A percentile compares a stretch with the other conserved stretches of the same genome.
These are phyloP conservation scores for Phyllosticta citribraziliensis DNA, from an alignment of 2,329 filamentous ascomycete genomes.

Conservation along the genomic window DNA sequence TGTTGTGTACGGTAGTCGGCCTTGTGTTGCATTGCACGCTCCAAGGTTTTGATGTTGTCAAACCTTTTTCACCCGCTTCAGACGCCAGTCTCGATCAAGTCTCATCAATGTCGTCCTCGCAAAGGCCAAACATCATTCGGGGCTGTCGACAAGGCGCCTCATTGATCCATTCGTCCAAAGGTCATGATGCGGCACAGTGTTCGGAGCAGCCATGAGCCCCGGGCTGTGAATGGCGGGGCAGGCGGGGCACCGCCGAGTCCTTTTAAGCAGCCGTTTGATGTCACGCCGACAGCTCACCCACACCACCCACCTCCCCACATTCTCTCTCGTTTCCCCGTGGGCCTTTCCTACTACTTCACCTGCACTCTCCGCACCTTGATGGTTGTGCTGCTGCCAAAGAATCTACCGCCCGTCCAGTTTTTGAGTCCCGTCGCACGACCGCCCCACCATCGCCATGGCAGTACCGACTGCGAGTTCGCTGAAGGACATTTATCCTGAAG, in stretches of 20 bases:
- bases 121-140: background rate
- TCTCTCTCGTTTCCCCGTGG: conserved; percentile 2
- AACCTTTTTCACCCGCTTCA: too few relatives aligned
- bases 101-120: too few relatives aligned
- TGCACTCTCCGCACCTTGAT: background rate
- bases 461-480: conserved; percentile 70
- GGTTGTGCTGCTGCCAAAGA: background rate
- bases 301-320: conserved; percentile 5
- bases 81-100: too few relatives aligned
- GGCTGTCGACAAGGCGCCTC: background rate
- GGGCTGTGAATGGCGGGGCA: conserved; percentile 2
- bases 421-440: conserved; percentile 2
- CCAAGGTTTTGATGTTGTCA: background rate
- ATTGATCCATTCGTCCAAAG: background rate
- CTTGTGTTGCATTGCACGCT: background rate
- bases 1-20: background rate
- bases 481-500: conserved; percentile 71
- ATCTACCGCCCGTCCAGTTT: background rate
- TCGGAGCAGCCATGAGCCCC: background rate
- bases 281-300: conserved; percentile 5
- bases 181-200: background rate
- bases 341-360: background rate
- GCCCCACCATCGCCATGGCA: conserved; percentile 5
- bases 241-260: conserved; percentile 7
- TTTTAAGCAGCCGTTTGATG: conserved; percentile 10